Conservation (phyloP, 257 asterid species). For the Solanum virginianum region DNA sequence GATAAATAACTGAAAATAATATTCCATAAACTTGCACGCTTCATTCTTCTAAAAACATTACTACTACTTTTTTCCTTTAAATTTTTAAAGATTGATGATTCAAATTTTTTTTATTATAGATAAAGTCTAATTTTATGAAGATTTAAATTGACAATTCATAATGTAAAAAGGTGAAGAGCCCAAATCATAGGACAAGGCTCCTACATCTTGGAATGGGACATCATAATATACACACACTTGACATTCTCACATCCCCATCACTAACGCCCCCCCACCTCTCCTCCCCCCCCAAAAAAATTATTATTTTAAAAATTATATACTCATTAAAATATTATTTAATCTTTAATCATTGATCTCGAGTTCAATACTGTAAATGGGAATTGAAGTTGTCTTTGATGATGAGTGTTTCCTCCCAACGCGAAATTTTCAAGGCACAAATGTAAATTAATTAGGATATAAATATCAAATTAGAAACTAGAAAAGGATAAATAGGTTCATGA, state of each 20-base stretch:
- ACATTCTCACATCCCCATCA: conserved; percentile 4
- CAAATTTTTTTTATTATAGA: neutral
- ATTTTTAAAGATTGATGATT: neutral
- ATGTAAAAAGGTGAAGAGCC: neutral
- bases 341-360: fast-evolving
- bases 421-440: neutral
- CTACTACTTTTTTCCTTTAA: neutral
- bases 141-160: neutral
- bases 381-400: neutral
- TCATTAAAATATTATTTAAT: neutral
- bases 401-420: fast-evolving
- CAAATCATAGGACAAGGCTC: conserved; percentile 13
- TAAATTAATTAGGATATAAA: neutral
- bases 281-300: neutral
- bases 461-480: neutral
- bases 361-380: neutral
- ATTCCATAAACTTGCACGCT: neutral
- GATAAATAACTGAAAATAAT: neutral
- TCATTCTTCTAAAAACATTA: neutral
- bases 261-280: neutral
- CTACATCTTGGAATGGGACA: conserved; percentile 5
- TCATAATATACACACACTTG: conserved; percentile 6
- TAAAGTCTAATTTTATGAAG: neutral
- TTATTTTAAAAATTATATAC: neutral
- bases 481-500: neutral